Conservation (phyloP, 148 eudicot genomes). For the Hydrangea macrophylla region DNA sequence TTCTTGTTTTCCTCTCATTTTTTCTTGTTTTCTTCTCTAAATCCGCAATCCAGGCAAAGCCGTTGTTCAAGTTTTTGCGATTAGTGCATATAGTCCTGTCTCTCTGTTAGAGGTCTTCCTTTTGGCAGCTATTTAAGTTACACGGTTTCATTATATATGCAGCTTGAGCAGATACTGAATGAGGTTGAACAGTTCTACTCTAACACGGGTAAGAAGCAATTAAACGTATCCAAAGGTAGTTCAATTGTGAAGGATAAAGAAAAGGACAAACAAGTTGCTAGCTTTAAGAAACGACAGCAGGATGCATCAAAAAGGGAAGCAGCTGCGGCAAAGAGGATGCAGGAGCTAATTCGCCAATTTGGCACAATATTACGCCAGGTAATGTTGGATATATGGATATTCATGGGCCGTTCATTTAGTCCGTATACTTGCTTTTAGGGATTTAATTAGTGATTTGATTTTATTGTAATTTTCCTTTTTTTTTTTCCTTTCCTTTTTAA, state of each 20-base stretch:
- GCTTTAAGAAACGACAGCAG: constrained; percentile 47
- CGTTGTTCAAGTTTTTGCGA: no score
- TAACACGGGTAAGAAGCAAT: constrained; percentile 36
- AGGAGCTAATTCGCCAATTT: constrained; percentile 77
- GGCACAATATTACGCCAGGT: constrained; percentile 59
- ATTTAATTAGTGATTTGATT: no score
- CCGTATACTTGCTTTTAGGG: no score
- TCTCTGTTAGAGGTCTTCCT: neutral
- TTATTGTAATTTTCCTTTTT: no score
- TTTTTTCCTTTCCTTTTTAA: no score
- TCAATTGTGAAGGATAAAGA: constrained; percentile 59
- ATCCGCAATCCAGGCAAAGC: no score
- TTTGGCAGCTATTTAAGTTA: neutral
- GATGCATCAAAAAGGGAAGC: constrained; percentile 50
- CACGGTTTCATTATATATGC: constrained; percentile 14
- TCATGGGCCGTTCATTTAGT: no score
- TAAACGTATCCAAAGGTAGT: constrained; percentile 49
- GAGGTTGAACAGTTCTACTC: constrained; percentile 74
- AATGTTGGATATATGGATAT: no score
- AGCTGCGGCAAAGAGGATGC: constrained; percentile 77
- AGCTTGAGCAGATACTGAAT: constrained; percentile 67
- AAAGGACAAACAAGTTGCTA: constrained; percentile 40
- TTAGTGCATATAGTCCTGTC: neutral
- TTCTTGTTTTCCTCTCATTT: neutral
- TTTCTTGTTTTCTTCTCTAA: no score